Evolutionary conservation across 164 flowering plant species (phyloP).

Genomic region (Amborella trichopoda): DNA sequence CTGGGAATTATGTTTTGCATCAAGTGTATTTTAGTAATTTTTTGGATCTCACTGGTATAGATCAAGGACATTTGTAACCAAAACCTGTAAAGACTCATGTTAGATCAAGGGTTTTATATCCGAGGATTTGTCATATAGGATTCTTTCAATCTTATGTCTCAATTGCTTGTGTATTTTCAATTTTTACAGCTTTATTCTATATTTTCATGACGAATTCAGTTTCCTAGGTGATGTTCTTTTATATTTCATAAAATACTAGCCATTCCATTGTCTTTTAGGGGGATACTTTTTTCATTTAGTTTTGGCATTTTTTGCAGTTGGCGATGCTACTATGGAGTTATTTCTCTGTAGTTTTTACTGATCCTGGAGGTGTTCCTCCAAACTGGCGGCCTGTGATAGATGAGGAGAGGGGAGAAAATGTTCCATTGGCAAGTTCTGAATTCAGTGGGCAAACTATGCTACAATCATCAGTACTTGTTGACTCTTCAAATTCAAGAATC

Average conservation of each 20-base stretch:
- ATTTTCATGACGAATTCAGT: not conserved
- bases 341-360: conserved; percentile 86
- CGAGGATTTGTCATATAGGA: too few relatives aligned
- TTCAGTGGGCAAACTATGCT: conserved; percentile 8
- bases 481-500: conserved; percentile 29
- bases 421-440: conserved; percentile 55
- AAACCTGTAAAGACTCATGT: too few relatives aligned
- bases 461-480: conserved; percentile 14
- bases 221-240: too few relatives aligned
- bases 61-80: too few relatives aligned
- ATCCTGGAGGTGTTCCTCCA: conserved; percentile 89
- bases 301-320: conserved; percentile 36
- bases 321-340: conserved; percentile 96
- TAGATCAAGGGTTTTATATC: too few relatives aligned
- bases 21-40: too few relatives aligned
- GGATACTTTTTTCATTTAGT: not conserved
- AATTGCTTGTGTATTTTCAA: too few relatives aligned
- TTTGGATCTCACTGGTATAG: too few relatives aligned
- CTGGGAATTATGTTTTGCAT: too few relatives aligned
- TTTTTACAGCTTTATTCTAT: too few relatives aligned
- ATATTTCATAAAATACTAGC: conserved; percentile 1
- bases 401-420: conserved; percentile 81
- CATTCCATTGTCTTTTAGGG: conserved; percentile 1
- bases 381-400: conserved; percentile 80
- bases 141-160: too few relatives aligned